Evolutionary conservation across 441 rosid genomes (phyloP).

Genomic region (Macaranga tanarius): DNA sequence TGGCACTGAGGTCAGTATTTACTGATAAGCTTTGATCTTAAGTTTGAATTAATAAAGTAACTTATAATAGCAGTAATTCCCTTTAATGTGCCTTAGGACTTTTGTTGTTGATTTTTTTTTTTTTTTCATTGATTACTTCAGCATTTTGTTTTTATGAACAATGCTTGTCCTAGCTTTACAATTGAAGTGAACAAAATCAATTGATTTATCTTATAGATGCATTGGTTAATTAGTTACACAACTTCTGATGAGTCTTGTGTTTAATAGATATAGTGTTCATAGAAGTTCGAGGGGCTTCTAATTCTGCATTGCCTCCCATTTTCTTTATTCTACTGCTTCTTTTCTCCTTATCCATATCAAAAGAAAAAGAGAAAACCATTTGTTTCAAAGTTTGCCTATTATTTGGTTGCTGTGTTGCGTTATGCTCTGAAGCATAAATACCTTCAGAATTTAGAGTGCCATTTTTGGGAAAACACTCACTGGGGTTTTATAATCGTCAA

Average conservation of each 20-base stretch:
- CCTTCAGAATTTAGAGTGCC: not conserved
- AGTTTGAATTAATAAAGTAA: not conserved
- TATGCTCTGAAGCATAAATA: not conserved
- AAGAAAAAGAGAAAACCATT: not conserved
- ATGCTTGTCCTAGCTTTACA: not conserved
- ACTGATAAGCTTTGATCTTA: not conserved
- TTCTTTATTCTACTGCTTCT: constrained; percentile 6
- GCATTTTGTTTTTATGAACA: not conserved
- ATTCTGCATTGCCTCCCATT: not conserved
- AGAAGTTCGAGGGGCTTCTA: not conserved
- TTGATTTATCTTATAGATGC: not conserved
- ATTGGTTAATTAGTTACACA: not conserved
- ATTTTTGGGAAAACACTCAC: not conserved
- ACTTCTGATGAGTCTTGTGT: not conserved
- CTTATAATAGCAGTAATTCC: not conserved
- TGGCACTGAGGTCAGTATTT: constrained; percentile 59
- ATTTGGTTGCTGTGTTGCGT: not conserved
- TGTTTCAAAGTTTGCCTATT: not conserved
- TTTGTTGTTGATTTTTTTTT: no score
- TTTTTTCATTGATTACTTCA: not conserved
- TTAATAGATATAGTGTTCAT: not conserved
- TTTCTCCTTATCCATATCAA: not conserved
- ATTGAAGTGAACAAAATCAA: not conserved
- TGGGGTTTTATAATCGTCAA: not conserved
- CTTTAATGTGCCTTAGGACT: not conserved